phyloP scores from a whole-genome alignment of 768 basidiomycete genomes.

The Amanita jacksonii region DNA sequence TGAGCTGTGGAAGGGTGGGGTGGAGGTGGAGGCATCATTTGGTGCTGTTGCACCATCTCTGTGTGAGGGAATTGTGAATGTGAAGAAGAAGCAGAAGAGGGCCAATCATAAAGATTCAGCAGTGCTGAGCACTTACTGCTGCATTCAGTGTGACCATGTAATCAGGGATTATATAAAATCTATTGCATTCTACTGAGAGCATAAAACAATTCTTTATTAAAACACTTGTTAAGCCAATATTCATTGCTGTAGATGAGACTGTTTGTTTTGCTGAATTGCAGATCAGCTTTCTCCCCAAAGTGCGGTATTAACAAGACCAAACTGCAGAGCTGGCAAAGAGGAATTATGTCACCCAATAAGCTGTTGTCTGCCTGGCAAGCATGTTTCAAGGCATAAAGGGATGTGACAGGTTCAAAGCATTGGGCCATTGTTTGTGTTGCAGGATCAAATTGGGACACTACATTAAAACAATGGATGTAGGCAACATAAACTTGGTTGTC shows the following conservation, averaged over 20 bases:
- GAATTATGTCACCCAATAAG: not conserved
- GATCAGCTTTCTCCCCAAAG: slow-evolving; percentile 12
- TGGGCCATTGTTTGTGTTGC: too few species aligned
- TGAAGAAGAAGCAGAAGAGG: too few species aligned
- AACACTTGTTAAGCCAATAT: slow-evolving; percentile 12
- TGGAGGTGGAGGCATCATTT: too few species aligned
- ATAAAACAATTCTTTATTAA: slow-evolving; percentile 12
- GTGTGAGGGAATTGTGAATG: too few species aligned
- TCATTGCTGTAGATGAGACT: slow-evolving; percentile 7
- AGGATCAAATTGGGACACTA: slow-evolving; percentile 8
- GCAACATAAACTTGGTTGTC: slow-evolving; percentile 9
- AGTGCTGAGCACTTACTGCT: too few species aligned
- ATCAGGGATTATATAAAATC: too few species aligned
- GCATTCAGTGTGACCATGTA: too few species aligned
- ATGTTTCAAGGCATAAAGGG: not conserved
- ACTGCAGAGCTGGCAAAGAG: not conserved
- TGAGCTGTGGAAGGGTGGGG: too few species aligned
- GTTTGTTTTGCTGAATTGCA: slow-evolving; percentile 4
- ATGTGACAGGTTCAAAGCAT: slow-evolving; percentile 3
- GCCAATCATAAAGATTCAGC: too few species aligned
- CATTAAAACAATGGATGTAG: slow-evolving; percentile 13
- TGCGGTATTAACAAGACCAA: slow-evolving; percentile 5
- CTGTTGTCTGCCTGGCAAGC: not conserved
- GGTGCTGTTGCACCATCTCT: too few species aligned
- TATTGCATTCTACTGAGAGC: too few species aligned